Base-by-base conservation (phyloP, 371 early-diverging fungal genomes). In the Rhizomucor pusillus region DNA sequence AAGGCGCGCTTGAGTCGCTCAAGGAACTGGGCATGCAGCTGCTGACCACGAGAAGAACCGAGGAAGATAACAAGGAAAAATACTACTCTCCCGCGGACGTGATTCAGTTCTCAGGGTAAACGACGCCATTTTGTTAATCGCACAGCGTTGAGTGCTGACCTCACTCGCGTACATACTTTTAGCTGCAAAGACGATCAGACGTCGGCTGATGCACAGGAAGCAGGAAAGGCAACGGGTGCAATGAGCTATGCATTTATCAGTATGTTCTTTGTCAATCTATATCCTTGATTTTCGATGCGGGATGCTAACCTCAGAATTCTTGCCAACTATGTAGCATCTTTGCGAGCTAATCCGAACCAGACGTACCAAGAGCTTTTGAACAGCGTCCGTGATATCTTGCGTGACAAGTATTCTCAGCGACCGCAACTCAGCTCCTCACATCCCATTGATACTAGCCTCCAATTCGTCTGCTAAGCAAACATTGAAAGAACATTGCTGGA, bases 131-230 rank as follows among this genome's bases (percentile, higher is more conserved):
- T n/a, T n/a, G n/a, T n/a, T n/a, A n/a, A n/a, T n/a, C n/a, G n/a
- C n/a, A n/a, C n/a, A n/a, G n/a, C n/a, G n/a, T n/a, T n/a, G n/a
- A n/a, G n/a, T n/a, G n/a, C n/a, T n/a, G n/a, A n/a, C 14, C 14
- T 9, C 37, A 37, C 14, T 37, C 9, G 14, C 37, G 11, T 11
- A 37, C 40, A 0, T 22, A 23, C 41, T 41, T 3, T 41, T 43
- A 52, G 69, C 1, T 95, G 95, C 71, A 91, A 90, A 65, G 98
- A 97, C 62, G 80, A 79, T 58, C 94, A 95, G 63, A 94, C 94
- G 0, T 88, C 89, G 5, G 93, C 95, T 0, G 96, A 95, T 73
- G 80, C 94, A 19, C 64, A 67, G 14, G 81, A 80, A 54, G 75
- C 82, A 35, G 81, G 81, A 0, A 69, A 24, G 80, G 75, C 60